Evolutionary conservation across 129 eudicot genomes (phyloP).

Genomic region (Chrysanthemum lavandulifolium): DNA sequence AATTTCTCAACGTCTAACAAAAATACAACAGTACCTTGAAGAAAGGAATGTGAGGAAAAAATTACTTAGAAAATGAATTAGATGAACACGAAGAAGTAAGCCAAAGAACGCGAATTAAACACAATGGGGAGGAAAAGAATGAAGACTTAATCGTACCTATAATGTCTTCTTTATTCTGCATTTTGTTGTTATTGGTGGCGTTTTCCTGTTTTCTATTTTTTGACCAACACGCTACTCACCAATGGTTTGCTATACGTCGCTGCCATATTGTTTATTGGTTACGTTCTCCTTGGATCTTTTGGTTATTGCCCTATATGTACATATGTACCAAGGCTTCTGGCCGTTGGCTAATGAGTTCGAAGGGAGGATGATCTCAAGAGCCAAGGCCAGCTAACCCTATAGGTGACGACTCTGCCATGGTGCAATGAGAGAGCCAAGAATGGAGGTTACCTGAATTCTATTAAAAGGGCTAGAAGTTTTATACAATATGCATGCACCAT

Average conservation of each 20-base stretch:
- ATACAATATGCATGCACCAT: neutral
- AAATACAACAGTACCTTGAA: conserved; percentile 21
- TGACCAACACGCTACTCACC: conserved; percentile 37
- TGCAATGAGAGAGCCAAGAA: neutral
- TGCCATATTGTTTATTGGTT: conserved; percentile 47
- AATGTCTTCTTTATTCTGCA: conserved; percentile 39
- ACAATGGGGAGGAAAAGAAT: conserved; percentile 51
- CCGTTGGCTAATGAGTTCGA: conserved; percentile 9
- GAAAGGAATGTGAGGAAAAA: conserved; percentile 7
- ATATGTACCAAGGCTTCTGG: conserved; percentile 45
- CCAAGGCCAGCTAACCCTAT: conserved; percentile 13
- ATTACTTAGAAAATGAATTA: neutral
- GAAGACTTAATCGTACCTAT: conserved; percentile 52
- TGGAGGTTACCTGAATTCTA: no score
- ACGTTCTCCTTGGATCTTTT: conserved; percentile 61
- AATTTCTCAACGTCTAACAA: conserved; percentile 12
- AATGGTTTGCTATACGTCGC: conserved; percentile 47
- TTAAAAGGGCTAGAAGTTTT: no score
- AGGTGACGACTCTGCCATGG: neutral
- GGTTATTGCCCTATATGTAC: conserved; percentile 62
- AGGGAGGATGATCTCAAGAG: conserved; percentile 23
- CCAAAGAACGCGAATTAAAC: neutral
- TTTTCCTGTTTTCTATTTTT: conserved; percentile 47
- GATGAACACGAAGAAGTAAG: neutral
- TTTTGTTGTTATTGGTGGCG: conserved; percentile 47